Base-by-base conservation (phyloP, 805 yeast genomes). In the Lipomyces kockii region DNA sequence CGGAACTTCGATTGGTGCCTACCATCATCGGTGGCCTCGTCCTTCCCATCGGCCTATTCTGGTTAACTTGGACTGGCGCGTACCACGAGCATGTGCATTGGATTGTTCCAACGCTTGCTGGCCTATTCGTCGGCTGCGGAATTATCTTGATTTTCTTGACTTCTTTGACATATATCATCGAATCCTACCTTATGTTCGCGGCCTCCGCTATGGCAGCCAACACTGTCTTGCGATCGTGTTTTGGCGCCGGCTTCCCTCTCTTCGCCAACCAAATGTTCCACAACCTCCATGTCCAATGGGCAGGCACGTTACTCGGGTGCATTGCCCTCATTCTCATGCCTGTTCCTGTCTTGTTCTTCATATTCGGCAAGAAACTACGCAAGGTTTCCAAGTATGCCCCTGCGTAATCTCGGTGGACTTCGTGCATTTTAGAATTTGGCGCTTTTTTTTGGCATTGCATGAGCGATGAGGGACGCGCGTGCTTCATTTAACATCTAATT, bases 41-140 rank as follows among this genome's bases (percentile, higher is more conserved):
- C 8, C 91, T 92, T 81, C 89, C 96, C 35, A 81, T 86, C 62
- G 97, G 97, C 62, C 80, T 92, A 69, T 83, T 92, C 74, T 90
- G 97, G 97, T 83, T 92, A 77, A 86, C 90, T 65, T 92, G 97
- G 97, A 81, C 94, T 9, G 97, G 97, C 76, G 84, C 86, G 70
- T 92, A 87, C 78, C 88, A 85, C 60, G 78, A 87, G 46, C 78
- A 78, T 55, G 85, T 91, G 51, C 97, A 89, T 76, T 90, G 91
- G 91, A 87, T 86, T 74, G 89, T 85, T 22, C 92, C 92, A 64
- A 85, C 89, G 2, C 78, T 84, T 49, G 84, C 88, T 54, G 87
- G 89, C 72, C 62, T 83, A 3, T 82, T 86, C 74, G 83, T 84
- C 56, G 90, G 90, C 22, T 83, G 83, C 67, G 92, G 91, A 46